phyloP scores from a whole-genome alignment of 441 rosid genomes.

The Erodium moschatum region DNA sequence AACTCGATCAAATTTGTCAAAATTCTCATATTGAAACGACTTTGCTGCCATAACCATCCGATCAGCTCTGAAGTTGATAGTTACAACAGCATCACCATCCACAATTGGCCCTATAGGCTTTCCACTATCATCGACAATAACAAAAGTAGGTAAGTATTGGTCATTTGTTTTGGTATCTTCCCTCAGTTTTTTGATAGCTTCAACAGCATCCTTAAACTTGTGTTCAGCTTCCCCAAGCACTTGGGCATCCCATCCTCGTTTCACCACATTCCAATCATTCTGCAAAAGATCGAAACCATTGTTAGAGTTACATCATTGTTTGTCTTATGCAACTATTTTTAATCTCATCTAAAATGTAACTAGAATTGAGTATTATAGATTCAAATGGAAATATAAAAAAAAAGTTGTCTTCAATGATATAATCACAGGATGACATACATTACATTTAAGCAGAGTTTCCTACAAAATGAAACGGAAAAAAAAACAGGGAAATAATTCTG shows the following conservation, averaged over 20 bases:
- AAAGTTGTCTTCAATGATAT: background rate
- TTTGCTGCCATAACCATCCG: constrained; percentile 93
- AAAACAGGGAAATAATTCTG: background rate
- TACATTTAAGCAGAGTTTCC: no score
- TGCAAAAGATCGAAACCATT: constrained; percentile 23
- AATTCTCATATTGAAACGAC: constrained; percentile 76
- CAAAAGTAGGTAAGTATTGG: constrained; percentile 88
- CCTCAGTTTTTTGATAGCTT: constrained; percentile 82
- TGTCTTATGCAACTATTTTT: background rate
- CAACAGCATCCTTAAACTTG: constrained; percentile 69
- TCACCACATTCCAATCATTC: constrained; percentile 92
- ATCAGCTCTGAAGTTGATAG: constrained; percentile 92
- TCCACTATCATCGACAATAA: constrained; percentile 68
- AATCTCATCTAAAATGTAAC: background rate
- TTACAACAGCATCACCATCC: constrained; percentile 95
- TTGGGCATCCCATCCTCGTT: constrained; percentile 99
- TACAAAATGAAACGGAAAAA: no score
- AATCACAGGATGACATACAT: background rate
- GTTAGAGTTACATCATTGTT: background rate
- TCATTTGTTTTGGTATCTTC: constrained; percentile 58
- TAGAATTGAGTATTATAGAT: background rate
- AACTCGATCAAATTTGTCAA: constrained; percentile 86
- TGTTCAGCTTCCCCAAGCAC: constrained; percentile 96
- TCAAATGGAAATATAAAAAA: background rate
- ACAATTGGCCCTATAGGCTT: constrained; percentile 82